A percentile compares a stretch with the other conserved stretches of the same genome.
These are phyloP conservation scores for Raffaelea ambrosiae DNA, from an alignment of 2,329 filamentous ascomycete genomes.

Conservation along the genomic window DNA sequence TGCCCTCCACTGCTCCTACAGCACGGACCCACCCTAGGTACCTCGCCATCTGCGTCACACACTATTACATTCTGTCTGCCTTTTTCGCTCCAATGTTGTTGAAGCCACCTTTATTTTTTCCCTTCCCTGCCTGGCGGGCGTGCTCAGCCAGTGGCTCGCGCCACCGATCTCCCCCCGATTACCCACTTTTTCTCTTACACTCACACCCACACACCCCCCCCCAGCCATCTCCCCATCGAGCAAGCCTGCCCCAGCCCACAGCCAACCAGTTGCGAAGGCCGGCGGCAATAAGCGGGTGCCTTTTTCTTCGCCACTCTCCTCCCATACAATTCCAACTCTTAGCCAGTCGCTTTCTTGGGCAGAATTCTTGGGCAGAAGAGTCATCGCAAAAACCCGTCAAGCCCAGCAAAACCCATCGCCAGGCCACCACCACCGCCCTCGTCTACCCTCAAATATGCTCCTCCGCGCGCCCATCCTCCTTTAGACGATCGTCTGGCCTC, in stretches of 20 bases:
- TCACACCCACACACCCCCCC: conserved; percentile 8
- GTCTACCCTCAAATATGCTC: conserved; percentile 14
- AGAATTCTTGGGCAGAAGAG: conserved; percentile 9
- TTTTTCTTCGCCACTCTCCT: conserved; percentile 10
- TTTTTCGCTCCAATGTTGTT: conserved; percentile 17
- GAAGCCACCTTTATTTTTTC: conserved; percentile 22
- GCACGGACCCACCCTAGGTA: conserved; percentile 19
- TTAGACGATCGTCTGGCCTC: neutral
- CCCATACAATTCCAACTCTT: conserved; percentile 1
- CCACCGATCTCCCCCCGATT: conserved; percentile 5
- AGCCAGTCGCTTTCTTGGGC: too few relatives aligned
- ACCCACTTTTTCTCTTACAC: conserved; percentile 11
- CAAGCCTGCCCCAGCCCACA: conserved; percentile 7
- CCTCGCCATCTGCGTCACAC: conserved; percentile 11
- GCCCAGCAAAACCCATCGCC: too few relatives aligned
- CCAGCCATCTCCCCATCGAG: conserved; percentile 9
- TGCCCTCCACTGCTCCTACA: neutral
- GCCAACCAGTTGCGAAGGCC: conserved; percentile 14
- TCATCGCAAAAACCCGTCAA: conserved; percentile 14
- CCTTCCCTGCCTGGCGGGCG: too few relatives aligned
- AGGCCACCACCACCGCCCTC: conserved; percentile 10
- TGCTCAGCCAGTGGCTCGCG: conserved; percentile 10
- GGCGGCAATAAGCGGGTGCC: conserved; percentile 11
- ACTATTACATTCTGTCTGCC: too few relatives aligned
- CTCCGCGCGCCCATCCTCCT: conserved; percentile 2